Evolutionary conservation across 2,329 filamentous ascomycete species (phyloP).

Genomic region (Diaporthe capsici): DNA sequence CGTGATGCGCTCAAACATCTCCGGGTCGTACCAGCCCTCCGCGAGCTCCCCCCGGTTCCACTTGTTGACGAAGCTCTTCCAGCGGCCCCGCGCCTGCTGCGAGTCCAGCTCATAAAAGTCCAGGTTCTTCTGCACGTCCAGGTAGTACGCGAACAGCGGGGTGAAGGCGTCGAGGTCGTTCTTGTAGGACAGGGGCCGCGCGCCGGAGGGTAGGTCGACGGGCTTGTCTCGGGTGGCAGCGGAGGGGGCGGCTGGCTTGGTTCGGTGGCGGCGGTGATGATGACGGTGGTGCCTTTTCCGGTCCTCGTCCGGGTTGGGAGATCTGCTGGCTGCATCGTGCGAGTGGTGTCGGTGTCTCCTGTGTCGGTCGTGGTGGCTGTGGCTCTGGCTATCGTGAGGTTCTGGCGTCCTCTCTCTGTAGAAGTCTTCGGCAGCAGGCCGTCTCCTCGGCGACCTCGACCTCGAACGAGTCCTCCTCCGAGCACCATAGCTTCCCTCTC

Average conservation of each 20-base stretch:
- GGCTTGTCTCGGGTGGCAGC: neutral
- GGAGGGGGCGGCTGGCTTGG: neutral
- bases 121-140: conserved; percentile 88
- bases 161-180: conserved; percentile 76
- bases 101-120: conserved; percentile 78
- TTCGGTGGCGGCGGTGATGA: conserved; percentile 3
- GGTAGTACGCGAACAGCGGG: conserved; percentile 84
- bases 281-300: conserved; percentile 23
- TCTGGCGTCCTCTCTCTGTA: conserved; percentile 28
- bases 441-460: conserved; percentile 33
- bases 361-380: conserved; percentile 8
- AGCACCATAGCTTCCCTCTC: neutral
- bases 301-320: neutral
- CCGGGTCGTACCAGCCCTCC: conserved; percentile 93
- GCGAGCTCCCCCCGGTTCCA: conserved; percentile 93
- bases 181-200: conserved; percentile 74
- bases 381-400: neutral
- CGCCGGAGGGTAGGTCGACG: conserved; percentile 73
- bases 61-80: conserved; percentile 93
- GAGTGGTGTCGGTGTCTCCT: conserved; percentile 7
- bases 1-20: conserved; percentile 64
- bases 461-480: neutral
- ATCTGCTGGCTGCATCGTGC: conserved; percentile 2
- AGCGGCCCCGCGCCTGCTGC: conserved; percentile 83
- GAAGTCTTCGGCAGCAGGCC: conserved; percentile 37